Conservation (phyloP, 2,329 filamentous ascomycete genomes). For the Botrytis galanthina region DNA sequence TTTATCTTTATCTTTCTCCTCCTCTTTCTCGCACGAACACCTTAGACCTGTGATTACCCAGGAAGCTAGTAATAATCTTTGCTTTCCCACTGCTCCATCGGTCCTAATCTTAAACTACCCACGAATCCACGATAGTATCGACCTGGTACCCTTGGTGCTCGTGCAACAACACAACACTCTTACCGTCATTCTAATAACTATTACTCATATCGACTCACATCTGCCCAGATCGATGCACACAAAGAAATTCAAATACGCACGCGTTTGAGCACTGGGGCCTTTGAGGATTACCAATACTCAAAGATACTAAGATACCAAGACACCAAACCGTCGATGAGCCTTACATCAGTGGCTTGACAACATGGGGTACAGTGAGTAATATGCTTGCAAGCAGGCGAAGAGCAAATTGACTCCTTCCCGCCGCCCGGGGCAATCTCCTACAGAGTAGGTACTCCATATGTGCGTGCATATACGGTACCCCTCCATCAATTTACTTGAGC, state of each 20-base stretch:
- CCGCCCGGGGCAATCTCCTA: neutral
- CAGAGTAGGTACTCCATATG: neutral
- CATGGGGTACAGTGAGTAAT: neutral
- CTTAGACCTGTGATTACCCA: neutral
- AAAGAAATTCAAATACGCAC: no score
- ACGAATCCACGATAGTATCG: no score
- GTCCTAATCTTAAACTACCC: neutral
- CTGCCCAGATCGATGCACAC: neutral
- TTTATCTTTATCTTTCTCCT: no score
- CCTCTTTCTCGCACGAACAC: neutral
- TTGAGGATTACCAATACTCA: neutral
- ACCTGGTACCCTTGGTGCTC: neutral
- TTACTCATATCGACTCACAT: neutral
- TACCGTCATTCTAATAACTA: neutral
- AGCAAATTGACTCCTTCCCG: neutral
- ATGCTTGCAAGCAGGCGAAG: neutral
- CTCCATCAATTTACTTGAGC: neutral
- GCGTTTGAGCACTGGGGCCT: neutral
- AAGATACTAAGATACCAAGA: neutral
- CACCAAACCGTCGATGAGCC: neutral
- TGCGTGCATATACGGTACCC: neutral
- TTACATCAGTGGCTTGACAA: neutral
- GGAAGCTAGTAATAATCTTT: neutral
- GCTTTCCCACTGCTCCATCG: neutral
- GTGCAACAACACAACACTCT: no score